Base-by-base conservation (phyloP, 2,329 filamentous ascomycete species). In the Alternaria infectoria region DNA sequence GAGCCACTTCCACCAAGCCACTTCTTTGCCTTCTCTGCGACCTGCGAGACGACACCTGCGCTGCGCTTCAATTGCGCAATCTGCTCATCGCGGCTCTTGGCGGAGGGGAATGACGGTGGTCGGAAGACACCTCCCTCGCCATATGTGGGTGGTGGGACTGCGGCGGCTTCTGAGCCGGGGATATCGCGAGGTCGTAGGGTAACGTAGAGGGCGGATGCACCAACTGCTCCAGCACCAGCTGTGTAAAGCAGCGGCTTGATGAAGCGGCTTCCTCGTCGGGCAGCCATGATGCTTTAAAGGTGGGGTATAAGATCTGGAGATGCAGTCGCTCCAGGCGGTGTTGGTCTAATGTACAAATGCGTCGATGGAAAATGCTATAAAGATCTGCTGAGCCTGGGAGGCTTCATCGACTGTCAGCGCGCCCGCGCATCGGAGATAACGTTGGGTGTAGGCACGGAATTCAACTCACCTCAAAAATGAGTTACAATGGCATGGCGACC, bases 171-270 rank as follows among this genome's bases (percentile, higher is more conserved):
- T 68, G 85, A 86, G 55, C 91, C 91, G 50, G 90, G 90, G 64
- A 93, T 90, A 76, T 91, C 88, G 73, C 89, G 86, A 12, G 91
- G 91, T 40, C 90, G 88, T 80, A 91, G 91, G 68, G 86, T 83
- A 65, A 87, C 81, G 79, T 90, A 90, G 62, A 90, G 83, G 47
- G 84, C 82, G 59, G 85, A 85, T 57, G 85, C 86, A 69, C 85
- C 86, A 56, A 84, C 82, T 36, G 83, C 82, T 61, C 84, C 83
- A 21, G 85, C 87, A 56, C 83, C 86, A 44, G 86, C 83, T 55
- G 86, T 86, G 79, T 90, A 90, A 28, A 89, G 84, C 64, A 89
- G 78, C 52, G 86, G 86, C 76, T 84, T 85, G 69, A 89, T 73
- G 65, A 89, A 74, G 66, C 85, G 85, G 67, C 76, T 76, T 66